Conservation (phyloP, 1,284 basidiomycete species). For the Inonotus hispidus region DNA sequence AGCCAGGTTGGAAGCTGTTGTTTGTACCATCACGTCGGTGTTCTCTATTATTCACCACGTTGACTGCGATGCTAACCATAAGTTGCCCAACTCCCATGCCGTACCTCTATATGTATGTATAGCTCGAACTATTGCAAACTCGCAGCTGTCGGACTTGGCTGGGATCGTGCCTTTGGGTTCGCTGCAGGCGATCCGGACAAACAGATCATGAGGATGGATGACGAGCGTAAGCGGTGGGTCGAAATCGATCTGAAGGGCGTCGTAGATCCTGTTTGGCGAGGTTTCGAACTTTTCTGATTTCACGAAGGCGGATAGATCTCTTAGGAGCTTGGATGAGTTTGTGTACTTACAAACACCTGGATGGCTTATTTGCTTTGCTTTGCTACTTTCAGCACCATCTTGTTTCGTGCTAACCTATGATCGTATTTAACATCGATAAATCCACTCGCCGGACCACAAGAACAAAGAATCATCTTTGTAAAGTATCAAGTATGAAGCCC, state of each 20-base stretch:
- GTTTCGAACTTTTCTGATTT: conserved; percentile 16
- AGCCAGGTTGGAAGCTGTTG: conserved; percentile 42
- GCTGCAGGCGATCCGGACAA: conserved; percentile 32
- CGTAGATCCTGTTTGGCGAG: conserved; percentile 36
- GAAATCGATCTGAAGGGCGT: conserved; percentile 52
- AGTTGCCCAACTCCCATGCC: background rate
- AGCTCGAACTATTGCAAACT: conserved; percentile 61
- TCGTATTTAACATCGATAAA: too few relatives aligned
- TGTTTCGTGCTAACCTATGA: too few relatives aligned
- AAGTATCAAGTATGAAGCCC: too few relatives aligned
- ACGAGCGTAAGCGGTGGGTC: conserved; percentile 46
- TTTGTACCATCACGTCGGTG: conserved; percentile 56
- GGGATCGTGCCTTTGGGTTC: conserved; percentile 56
- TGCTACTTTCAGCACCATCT: too few relatives aligned
- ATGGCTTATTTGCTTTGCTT: background rate
- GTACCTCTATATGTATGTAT: too few relatives aligned
- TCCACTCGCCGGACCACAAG: too few relatives aligned
- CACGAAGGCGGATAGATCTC: too few relatives aligned
- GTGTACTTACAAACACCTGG: background rate
- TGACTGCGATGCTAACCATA: conserved; percentile 2
- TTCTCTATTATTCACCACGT: background rate
- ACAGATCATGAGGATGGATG: conserved; percentile 30
- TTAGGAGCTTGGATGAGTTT: too few relatives aligned
- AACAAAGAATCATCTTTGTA: too few relatives aligned
- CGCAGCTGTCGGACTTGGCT: conserved; percentile 55